phyloP scores from a whole-genome alignment of 1,284 basidiomycete genomes.

The Pholiota adiposa region DNA sequence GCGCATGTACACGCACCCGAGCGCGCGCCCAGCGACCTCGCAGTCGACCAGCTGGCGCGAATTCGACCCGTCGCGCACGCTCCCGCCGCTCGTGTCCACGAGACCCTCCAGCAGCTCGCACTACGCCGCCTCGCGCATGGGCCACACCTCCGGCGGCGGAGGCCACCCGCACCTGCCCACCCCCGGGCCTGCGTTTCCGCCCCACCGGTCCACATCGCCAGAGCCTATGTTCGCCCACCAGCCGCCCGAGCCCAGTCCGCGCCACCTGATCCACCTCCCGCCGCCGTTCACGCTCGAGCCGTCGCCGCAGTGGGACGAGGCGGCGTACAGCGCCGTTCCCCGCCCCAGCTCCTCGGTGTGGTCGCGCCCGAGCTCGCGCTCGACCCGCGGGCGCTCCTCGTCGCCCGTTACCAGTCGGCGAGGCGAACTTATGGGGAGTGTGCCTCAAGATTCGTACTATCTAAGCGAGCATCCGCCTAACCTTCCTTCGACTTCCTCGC shows the following conservation, averaged over 20 bases:
- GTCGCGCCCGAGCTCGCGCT: slow-evolving; percentile 37
- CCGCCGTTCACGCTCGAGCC: slow-evolving; percentile 72
- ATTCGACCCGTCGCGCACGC: slow-evolving; percentile 44
- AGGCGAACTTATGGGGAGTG: slow-evolving; percentile 19
- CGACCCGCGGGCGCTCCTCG: slow-evolving; percentile 29
- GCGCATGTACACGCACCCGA: slow-evolving; percentile 18
- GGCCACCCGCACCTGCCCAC: background rate
- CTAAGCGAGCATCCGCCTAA: slow-evolving; percentile 20
- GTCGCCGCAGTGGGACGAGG: slow-evolving; percentile 60
- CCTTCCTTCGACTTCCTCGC: slow-evolving; percentile 23
- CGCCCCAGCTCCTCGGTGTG: slow-evolving; percentile 42
- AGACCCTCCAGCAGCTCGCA: slow-evolving; percentile 25
- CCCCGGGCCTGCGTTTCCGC: background rate
- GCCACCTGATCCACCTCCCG: slow-evolving; percentile 43
- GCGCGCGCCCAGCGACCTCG: slow-evolving; percentile 26
- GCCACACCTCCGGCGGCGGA: slow-evolving; percentile 12
- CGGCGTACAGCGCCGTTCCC: slow-evolving; percentile 39
- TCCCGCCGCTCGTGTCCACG: slow-evolving; percentile 43
- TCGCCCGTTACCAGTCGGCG: slow-evolving; percentile 29
- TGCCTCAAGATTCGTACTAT: slow-evolving; percentile 20
- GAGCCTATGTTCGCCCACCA: slow-evolving; percentile 47
- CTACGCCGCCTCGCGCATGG: background rate
- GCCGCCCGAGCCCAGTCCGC: slow-evolving; percentile 40
- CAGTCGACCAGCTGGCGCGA: slow-evolving; percentile 27
- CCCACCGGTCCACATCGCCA: slow-evolving; percentile 26